Evolutionary conservation across 257 asterid species (phyloP), one percentile per base, ranked within the genome.

Genomic region (Capsicum chinense): DNA sequence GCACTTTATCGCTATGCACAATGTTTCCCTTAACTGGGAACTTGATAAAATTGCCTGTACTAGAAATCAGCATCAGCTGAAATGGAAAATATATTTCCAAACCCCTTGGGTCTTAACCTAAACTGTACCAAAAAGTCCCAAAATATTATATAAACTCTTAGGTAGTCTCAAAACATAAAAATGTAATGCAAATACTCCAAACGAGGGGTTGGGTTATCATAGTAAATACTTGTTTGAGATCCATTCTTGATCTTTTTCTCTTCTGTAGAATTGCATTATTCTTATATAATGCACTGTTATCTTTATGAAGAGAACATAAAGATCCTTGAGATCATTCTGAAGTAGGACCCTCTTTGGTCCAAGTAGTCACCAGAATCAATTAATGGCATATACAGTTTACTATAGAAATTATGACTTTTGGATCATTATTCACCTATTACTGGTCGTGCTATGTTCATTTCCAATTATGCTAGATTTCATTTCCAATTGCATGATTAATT

Each of bases 401-500:
- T 19, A 62, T 19, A 62, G 15, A 62, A 19, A 19, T 62, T 62
- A 62, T 62, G 68, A 35, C 0, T 62, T 14, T 62, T 19, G 39
- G 68, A 62, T 62, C 39, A 62, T 62, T 62, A 62, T 62, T 62
- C 68, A 62, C 68, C 68, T 19, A 62, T 62, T 21, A 62, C 15
- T 62, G 14, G 68, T 62, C 68, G 9, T 62, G 37, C 15, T 62
- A 9, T 62, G 15, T 62, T 62, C 39, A 62, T 62, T 62, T 15
- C 68, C 37, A 62, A 62, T 35, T 62, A 62, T 62, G 39, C 37
- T 35, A 19, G 37, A 9, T 19, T 62, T 19, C 19, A 62, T 62
- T 62, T 26, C 33, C 33, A 26, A 26, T 37, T 68, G 78, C 2
- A 7, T 68, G 13, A 54, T 68, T 42, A 15, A 16, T 35, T 39